Conservation (phyloP, 495 filamentous ascomycete genomes). For the Daldinia childiae region DNA sequence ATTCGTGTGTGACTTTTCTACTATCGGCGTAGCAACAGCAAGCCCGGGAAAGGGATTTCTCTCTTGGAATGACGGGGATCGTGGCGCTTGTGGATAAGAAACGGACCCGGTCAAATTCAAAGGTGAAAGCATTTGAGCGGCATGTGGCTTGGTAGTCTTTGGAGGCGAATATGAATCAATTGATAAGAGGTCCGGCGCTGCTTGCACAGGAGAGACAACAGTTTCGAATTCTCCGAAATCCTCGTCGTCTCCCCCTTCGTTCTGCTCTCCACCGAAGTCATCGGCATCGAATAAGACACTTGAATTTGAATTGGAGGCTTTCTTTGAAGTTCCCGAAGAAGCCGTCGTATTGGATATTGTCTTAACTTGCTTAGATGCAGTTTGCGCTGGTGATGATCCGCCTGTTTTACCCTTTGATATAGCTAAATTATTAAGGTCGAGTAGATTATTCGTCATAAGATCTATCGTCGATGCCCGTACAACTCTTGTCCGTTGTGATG, state of each 20-base stretch:
- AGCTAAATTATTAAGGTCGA: slow-evolving; percentile 45
- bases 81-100: slow-evolving; percentile 58
- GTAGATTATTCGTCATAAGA: slow-evolving; percentile 55
- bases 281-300: slow-evolving; percentile 62
- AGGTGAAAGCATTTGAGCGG: slow-evolving; percentile 42
- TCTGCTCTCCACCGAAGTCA: slow-evolving; percentile 53
- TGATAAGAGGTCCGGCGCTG: slow-evolving; percentile 26
- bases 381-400: slow-evolving; percentile 12
- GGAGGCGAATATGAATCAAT: slow-evolving; percentile 21
- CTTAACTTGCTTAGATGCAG: slow-evolving; percentile 5
- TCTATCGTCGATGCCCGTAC: slow-evolving; percentile 56
- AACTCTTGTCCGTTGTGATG: slow-evolving; percentile 41
- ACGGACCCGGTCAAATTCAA: slow-evolving; percentile 39
- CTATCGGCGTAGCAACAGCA: slow-evolving; percentile 52
- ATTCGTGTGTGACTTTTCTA: slow-evolving; percentile 40
- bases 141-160: slow-evolving; percentile 36
- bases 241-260: slow-evolving; percentile 53
- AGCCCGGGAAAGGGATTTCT: slow-evolving; percentile 59
- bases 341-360: slow-evolving; percentile 16
- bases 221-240: slow-evolving; percentile 64
- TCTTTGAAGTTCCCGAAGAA: slow-evolving; percentile 7
- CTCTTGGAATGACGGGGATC: slow-evolving; percentile 62
- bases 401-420: slow-evolving; percentile 4
- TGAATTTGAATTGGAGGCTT: slow-evolving; percentile 43
- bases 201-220: slow-evolving; percentile 39